These are phyloP conservation scores for Boletus barrowsii DNA, from an alignment of 768 basidiomycete species.

Conservation along the genomic window DNA sequence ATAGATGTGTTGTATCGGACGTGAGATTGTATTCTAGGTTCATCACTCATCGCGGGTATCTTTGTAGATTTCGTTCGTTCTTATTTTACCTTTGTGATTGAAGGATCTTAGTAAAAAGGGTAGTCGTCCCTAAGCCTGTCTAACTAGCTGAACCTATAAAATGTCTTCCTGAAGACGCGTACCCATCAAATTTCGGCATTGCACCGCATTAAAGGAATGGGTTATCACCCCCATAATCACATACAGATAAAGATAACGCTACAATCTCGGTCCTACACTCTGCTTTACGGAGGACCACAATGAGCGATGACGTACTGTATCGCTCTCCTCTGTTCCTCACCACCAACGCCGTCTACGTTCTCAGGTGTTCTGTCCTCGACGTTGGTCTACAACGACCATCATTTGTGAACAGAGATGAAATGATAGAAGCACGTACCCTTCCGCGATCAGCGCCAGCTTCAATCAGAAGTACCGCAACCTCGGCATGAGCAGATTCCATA, in stretches of 20 bases:
- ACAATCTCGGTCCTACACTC: background rate
- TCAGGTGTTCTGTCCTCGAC: conserved; percentile 85
- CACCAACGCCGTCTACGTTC: conserved; percentile 87
- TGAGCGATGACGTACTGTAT: conserved; percentile 70
- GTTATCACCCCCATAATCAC: background rate
- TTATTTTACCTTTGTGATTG: conserved; percentile 9
- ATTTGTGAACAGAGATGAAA: background rate
- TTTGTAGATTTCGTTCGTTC: conserved; percentile 8
- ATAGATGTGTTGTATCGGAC: conserved; percentile 10
- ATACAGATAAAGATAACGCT: background rate
- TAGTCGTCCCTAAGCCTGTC: background rate
- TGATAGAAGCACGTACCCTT: conserved; percentile 52
- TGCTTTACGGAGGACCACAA: conserved; percentile 48
- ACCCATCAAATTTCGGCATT: background rate
- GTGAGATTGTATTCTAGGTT: background rate
- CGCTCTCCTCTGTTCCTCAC: conserved; percentile 76
- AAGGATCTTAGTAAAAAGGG: background rate
- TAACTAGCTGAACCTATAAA: background rate
- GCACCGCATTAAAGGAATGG: background rate
- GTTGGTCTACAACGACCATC: conserved; percentile 55
- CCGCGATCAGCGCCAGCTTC: conserved; percentile 93
- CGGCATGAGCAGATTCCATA: conserved; percentile 93
- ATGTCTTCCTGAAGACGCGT: background rate
- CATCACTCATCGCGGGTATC: background rate
- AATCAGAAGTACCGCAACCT: conserved; percentile 86